Conservation (phyloP, 352 stramenopile species). For the Pseudoperonospora humuli region DNA sequence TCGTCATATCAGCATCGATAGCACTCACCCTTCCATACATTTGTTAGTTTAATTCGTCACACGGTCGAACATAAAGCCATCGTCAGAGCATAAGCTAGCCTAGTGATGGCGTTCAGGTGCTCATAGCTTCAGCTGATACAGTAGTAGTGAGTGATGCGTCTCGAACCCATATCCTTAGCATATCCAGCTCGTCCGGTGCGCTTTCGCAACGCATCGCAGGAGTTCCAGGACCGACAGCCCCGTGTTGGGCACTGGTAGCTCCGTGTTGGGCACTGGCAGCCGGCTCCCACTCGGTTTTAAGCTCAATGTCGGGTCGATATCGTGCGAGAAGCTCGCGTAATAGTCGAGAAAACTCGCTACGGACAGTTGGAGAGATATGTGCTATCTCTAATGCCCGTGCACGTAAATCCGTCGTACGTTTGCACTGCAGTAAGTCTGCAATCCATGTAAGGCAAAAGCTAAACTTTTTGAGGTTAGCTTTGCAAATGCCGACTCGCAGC, state of each 20-base stretch:
- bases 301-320: slow-evolving; percentile 57
- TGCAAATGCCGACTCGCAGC: slow-evolving; percentile 67
- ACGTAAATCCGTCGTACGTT: slow-evolving; percentile 51
- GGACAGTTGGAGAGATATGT: slow-evolving; percentile 55
- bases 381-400: slow-evolving; percentile 64
- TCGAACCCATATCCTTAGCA: slow-evolving; percentile 66
- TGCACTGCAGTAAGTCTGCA: slow-evolving; percentile 56
- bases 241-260: slow-evolving; percentile 23
- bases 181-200: slow-evolving; percentile 41
- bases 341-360: slow-evolving; percentile 57
- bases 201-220: slow-evolving; percentile 11
- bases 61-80: background rate
- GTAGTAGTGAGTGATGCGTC: slow-evolving; percentile 19
- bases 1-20: slow-evolving; percentile 2
- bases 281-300: slow-evolving; percentile 63
- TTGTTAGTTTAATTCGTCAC: slow-evolving; percentile 14
- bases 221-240: slow-evolving; percentile 9
- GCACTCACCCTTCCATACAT: slow-evolving; percentile 1
- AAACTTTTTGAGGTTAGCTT: slow-evolving; percentile 76
- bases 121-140: slow-evolving; percentile 2
- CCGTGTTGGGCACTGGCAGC: slow-evolving; percentile 23
- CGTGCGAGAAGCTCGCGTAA: slow-evolving; percentile 47
- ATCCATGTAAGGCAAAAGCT: slow-evolving; percentile 80
- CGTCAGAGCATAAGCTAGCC: slow-evolving; percentile 5
- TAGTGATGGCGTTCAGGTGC: slow-evolving; percentile 9